Percentiles rank a stretch among this genome's conserved stretches.
Conservation (phyloP, 164 flowering plant genomes). For the Saururus chinensis region DNA sequence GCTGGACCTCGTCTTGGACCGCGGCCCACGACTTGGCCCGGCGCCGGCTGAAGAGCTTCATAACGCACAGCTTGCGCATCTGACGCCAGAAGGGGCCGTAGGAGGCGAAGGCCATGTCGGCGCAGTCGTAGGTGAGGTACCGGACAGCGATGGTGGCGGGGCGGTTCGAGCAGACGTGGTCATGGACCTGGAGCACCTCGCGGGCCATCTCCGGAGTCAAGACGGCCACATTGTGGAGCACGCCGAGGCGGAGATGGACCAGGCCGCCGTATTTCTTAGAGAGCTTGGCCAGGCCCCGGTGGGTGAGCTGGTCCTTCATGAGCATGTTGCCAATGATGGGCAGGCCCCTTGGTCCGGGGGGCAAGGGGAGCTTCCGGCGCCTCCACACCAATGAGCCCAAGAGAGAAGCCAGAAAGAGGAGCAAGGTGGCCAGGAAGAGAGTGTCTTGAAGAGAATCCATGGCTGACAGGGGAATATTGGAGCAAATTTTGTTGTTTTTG, state of each 20-base stretch:
- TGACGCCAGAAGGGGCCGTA: constrained; percentile 96
- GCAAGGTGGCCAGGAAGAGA: neutral
- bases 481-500: too few relatives aligned
- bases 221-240: constrained; percentile 42
- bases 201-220: constrained; percentile 58
- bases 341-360: constrained; percentile 68
- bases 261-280: constrained; percentile 61
- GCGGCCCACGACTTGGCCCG: constrained; percentile 78
- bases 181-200: constrained; percentile 66
- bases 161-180: constrained; percentile 62
- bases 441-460: neutral
- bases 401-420: neutral
- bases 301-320: constrained; percentile 72
- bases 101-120: constrained; percentile 83
- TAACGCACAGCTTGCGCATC: constrained; percentile 82
- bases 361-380: constrained; percentile 11
- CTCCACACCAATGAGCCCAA: neutral
- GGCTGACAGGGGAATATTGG: neutral
- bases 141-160: constrained; percentile 60
- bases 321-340: constrained; percentile 75
- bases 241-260: constrained; percentile 50
- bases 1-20: constrained; percentile 66
- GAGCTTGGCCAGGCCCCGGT: constrained; percentile 67
- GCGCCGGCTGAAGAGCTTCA: constrained; percentile 69
- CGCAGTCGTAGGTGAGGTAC: constrained; percentile 64